Base-by-base conservation (phyloP, 108 stramenopile species). In the Fragilaria crotonensis region DNA sequence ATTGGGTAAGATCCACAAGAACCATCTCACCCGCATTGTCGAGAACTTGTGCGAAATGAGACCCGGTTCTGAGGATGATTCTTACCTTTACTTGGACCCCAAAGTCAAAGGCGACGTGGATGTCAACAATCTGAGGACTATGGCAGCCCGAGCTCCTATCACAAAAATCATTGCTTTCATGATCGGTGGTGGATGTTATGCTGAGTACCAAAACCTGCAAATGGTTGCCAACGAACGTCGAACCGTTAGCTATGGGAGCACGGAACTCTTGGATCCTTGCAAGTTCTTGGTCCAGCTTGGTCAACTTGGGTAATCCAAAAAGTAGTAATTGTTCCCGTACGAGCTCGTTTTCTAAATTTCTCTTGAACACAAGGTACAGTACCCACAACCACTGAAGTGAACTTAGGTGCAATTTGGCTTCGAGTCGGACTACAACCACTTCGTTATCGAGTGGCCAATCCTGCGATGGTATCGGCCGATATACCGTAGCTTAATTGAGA, bases 181-280 rank as follows among this genome's bases (percentile, higher is more conserved):
- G 54, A 78, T 99, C 32, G 97, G 98, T 23, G 95, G 95, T 21
- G 98, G 97, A 41, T 96, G 92, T 67, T 97, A 97, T 71, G 74
- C 87, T 18, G 98, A 99, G 76, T 97, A 97, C 63, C 95, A 97
- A 57, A 97, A 97, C 64, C 77, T 99, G 71, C 94, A 96, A 78
- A 87, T 84, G 84, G 75, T 85, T 23, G 82, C 86, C 17, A 76
- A 79, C 33, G 87, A 83, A 31, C 78, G 90, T 45, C 73, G 89
- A 58, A 81, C 73, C 25, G 72, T 96, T 5, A 89, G 83, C 4
- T 98, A 98, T 66, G 97, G 97, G 26, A 87, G 90, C 57, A 95
- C 97, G 25, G 97, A 98, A 68, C 78, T 98, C 27, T 64, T 91
- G 18, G 75, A 90, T 62, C 83, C 94, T 17, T 73, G 71, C 59